A percentile compares a stretch with the other conserved stretches of the same genome.
Evolutionary conservation across 495 filamentous ascomycete genomes (phyloP).

Genomic region (Daldinia caldariorum): DNA sequence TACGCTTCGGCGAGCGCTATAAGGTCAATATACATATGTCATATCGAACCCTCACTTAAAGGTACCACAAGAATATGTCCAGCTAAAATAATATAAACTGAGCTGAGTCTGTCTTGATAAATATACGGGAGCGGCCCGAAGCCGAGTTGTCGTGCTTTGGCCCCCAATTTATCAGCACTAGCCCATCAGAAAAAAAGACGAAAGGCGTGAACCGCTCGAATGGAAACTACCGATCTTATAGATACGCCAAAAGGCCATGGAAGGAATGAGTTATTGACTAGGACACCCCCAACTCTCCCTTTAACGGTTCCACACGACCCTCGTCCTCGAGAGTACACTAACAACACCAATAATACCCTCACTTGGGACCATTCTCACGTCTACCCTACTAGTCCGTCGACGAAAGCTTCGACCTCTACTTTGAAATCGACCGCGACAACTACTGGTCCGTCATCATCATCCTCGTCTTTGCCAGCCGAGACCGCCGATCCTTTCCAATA

Average conservation of each 20-base stretch:
- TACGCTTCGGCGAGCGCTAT: not conserved
- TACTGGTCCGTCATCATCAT: not conserved
- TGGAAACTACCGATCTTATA: constrained; percentile 32
- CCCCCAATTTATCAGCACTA: not conserved
- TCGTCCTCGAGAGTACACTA: constrained; percentile 30
- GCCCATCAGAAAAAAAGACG: not conserved
- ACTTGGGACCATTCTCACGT: constrained; percentile 17
- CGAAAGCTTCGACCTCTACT: not conserved
- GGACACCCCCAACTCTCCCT: constrained; percentile 31
- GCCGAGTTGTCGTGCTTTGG: constrained; percentile 32
- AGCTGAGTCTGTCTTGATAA: constrained; percentile 1
- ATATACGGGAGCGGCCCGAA: constrained; percentile 40
- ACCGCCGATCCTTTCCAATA: constrained; percentile 23
- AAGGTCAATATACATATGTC: not conserved
- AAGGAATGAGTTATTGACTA: constrained; percentile 34
- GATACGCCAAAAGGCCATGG: constrained; percentile 34
- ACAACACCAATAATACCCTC: constrained; percentile 31
- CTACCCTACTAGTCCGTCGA: not conserved
- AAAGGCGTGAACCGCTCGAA: constrained; percentile 12
- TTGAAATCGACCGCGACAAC: constrained; percentile 1
- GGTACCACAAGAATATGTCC: not conserved
- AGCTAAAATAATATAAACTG: not conserved
- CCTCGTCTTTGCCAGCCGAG: constrained; percentile 5
- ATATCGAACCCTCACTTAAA: not conserved
- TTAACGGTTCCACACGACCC: constrained; percentile 35